Base-by-base conservation (phyloP, 1,284 basidiomycete genomes). In the Marasmius oreades region DNA sequence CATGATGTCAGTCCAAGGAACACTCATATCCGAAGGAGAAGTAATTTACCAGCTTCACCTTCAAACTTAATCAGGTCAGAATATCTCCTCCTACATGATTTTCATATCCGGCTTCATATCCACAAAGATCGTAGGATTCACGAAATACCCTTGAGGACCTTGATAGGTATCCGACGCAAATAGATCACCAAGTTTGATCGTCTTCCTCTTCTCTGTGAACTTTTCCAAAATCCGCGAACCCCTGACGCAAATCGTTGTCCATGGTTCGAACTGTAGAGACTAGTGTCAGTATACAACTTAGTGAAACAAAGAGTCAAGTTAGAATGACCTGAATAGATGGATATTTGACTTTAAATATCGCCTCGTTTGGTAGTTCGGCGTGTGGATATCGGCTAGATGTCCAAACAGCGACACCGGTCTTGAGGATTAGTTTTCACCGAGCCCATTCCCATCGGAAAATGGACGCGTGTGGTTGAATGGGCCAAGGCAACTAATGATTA, bases 71-170 rank as follows among this genome's bases (percentile, higher is more conserved):
- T 79, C 16, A 92, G 93, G 93, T 20, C 92, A 93, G 66, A 95
- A 94, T 64, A 95, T 93, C 73, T 96, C 94, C 73, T 97, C 94
- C 62, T 79, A 75, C 51, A 89, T 85, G 66, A 97, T 95, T 73
- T 83, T 87, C 90, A 94, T 93, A 62, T 88, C 80, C 31, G 84
- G 78, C 54, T 77, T 80, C 56, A 82, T 82, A 67, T 93, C 77
- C 42, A 87, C 88, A 77, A 95, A 95, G 70, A 96, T 84, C 23
- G 93, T 96, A 3, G 89, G 90, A 60, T 81, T 62, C 69, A 91
- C 83, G 71, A 82, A 57, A 24, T 50, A 50, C 3, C 56, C 56
- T 4, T 51, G 92, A 18, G 95, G 93, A 44, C 94, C 94, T 68
- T 95, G 92, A 74, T 86, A 83, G 44, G 85, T 85, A 36, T 81